phyloP scores from a whole-genome alignment of 768 basidiomycete genomes.

The Mycena floridula region DNA sequence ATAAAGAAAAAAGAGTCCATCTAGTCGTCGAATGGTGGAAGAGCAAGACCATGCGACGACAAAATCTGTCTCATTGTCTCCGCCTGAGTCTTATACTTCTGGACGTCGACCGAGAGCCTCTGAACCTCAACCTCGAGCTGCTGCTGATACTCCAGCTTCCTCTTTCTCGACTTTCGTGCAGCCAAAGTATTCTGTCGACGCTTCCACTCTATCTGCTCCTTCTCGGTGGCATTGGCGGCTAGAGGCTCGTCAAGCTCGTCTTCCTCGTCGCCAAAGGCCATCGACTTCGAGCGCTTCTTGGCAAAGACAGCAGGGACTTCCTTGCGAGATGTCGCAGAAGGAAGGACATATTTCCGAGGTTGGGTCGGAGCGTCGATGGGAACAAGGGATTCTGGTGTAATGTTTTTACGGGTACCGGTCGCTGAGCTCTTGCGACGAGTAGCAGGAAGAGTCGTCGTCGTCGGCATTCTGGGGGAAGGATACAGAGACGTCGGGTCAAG shows the following conservation, averaged over 20 bases:
- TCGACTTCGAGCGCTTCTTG: conserved; percentile 48
- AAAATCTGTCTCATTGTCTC: conserved; percentile 46
- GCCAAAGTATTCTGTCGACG: conserved; percentile 82
- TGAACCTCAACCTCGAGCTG: conserved; percentile 55
- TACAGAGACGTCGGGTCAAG: conserved; percentile 33
- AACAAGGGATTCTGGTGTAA: conserved; percentile 59
- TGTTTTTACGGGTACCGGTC: conserved; percentile 70
- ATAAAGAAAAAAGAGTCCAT: conserved; percentile 4
- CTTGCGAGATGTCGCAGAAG: conserved; percentile 75
- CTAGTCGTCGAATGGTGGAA: conserved; percentile 38
- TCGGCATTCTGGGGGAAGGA: conserved; percentile 22
- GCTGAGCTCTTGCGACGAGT: conserved; percentile 25
- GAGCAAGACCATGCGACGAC: conserved; percentile 48
- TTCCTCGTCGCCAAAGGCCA: conserved; percentile 42
- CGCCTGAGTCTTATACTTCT: conserved; percentile 58
- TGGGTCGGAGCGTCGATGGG: conserved; percentile 78
- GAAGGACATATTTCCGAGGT: conserved; percentile 61
- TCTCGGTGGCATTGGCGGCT: conserved; percentile 41
- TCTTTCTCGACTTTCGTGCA: conserved; percentile 70
- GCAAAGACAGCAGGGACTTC: conserved; percentile 68
- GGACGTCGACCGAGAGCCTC: conserved; percentile 47
- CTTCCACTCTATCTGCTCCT: conserved; percentile 72
- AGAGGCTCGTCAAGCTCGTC: conserved; percentile 36
- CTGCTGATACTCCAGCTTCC: conserved; percentile 65
- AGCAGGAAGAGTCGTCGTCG: conserved; percentile 8